Base-by-base conservation (phyloP, 805 yeast species). In the Hemisphaericaspora nanyangensis region DNA sequence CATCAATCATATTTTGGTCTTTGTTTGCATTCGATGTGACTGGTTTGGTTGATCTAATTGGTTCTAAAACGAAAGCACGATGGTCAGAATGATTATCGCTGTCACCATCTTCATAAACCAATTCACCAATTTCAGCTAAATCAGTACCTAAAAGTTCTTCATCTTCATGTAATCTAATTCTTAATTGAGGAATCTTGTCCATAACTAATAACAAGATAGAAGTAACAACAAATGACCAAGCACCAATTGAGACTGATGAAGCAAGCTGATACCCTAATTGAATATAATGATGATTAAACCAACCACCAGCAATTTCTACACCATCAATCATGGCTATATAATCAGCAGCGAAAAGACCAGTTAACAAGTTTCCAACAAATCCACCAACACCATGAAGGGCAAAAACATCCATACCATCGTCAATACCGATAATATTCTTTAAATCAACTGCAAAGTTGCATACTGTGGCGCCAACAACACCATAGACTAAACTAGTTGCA, bases 351-450 rank as follows among this genome's bases (percentile, higher is more conserved):
- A 91, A 91, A 47, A 91, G 71, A 58, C 96, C 98, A 17, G 97
- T 91, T 61, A 89, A 61, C 17, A 84, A 68, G 19, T 87, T 79
- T 38, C 98, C 98, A 47, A 76, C 68, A 53, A 83, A 76, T 39
- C 96, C 97, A 62, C 97, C 98, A 46, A 90, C 82, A 53, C 96
- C 96, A 64, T 91, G 97, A 39, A 90, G 69, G 25, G 96, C 86
- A 67, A 85, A 91, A 35, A 89, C 95, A 62, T 90, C 97, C 73
- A 90, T 74, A 68, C 96, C 96, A 61, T 91, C 98, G 62, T 91
- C 98, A 48, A 91, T 84, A 40, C 74, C 76, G 46, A 91, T 58
- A 43, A 77, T 39, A 49, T 72, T 66, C 70, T 90, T 89, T 51
- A 88, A 60, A 63, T 86, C 95, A 46, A 87, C 88, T 34, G 95